Evolutionary conservation across 148 eudicot species (phyloP).

Genomic region (Chenopodium berlandieri): DNA sequence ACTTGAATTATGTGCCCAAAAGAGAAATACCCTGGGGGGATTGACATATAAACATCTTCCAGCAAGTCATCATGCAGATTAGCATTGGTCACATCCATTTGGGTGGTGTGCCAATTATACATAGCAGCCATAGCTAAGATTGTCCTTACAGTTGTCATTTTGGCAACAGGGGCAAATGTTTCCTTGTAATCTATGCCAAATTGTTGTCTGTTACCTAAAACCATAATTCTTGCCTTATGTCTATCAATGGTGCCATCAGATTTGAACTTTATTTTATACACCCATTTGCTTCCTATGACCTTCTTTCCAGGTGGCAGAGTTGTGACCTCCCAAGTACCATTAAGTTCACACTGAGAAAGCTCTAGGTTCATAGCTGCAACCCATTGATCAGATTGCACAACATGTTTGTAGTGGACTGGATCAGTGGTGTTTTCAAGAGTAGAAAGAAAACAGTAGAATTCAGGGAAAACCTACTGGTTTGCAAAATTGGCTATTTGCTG

Average conservation of each 20-base stretch:
- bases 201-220: not conserved
- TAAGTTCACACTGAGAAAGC: not conserved
- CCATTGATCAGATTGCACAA: not conserved
- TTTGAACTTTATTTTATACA: not conserved
- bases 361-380: not conserved
- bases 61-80: not conserved
- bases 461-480: too few relatives aligned
- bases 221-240: not conserved
- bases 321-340: not conserved
- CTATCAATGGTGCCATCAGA: not conserved
- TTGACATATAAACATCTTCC: too few relatives aligned
- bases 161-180: too few relatives aligned
- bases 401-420: not conserved
- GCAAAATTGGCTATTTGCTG: too few relatives aligned
- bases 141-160: too few relatives aligned
- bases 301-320: not conserved
- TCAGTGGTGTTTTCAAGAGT: too few relatives aligned
- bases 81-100: too few relatives aligned
- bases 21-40: too few relatives aligned
- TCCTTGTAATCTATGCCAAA: not conserved
- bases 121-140: too few relatives aligned
- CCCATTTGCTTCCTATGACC: conserved; percentile 4
- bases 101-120: too few relatives aligned
- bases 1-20: too few relatives aligned
- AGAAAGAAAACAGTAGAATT: too few relatives aligned